Evolutionary conservation across 495 filamentous ascomycete genomes (phyloP), one percentile per base, ranked within the genome.

Genomic region (Aspergillus bertholletiae): DNA sequence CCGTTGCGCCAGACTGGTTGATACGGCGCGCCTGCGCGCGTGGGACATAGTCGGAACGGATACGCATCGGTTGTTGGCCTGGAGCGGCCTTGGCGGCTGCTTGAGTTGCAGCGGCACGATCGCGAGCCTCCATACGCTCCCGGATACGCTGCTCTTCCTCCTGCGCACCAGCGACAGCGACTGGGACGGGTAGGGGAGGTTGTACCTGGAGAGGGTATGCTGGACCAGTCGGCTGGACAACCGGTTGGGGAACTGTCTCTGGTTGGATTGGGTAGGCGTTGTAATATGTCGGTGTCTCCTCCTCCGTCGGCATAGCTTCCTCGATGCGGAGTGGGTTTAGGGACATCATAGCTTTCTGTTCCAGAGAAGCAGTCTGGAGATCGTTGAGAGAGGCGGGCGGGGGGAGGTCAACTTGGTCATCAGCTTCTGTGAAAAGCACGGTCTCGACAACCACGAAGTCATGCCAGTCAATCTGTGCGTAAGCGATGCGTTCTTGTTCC

Each of bases 361-460:
- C 94, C 12, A 97, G 79, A 12, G 91, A 96, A 39, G 92, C 91
- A 49, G 90, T 92, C 69, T 97, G 92, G 1, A 98, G 80, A 62
- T 97, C 93, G 49, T 85, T 87, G 17, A 96, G 84, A 1, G 88
- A 90, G 11, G 90, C 92, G 2, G 94, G 94, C 3, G 92, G 87
- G 23, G 94, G 92, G 5, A 97, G 84, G 37, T 93, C 85, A 15
- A 84, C 80, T 60, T 91, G 82, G 57, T 96, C 92, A 69, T 97
- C 94, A 40, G 80, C 79, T 59, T 96, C 95, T 50, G 83, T 90
- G 71, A 98, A 98, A 24, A 88, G 72, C n/a, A 97, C 90, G 2
- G 93, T 97, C 72, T 97, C 94, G 21, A 97, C 92, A 24, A 98
- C 86, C 22, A 92, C 87, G 58, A 97, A 97, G 69, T 97, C 94